phyloP scores from a whole-genome alignment of 495 filamentous ascomycete genomes.

The Penicillium ochrochloron region DNA sequence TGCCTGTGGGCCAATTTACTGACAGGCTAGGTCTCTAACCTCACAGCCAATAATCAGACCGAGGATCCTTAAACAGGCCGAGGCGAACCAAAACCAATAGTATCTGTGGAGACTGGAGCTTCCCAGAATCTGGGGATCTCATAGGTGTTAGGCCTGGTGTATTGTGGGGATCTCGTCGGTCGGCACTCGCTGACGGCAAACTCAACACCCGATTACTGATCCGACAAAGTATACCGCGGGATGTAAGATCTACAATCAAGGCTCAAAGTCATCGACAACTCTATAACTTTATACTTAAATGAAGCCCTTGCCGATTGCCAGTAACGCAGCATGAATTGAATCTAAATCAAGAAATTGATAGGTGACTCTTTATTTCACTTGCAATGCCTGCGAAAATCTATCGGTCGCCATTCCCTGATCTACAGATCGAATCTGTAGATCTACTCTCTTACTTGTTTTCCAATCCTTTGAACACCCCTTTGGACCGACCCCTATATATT shows the following conservation, averaged over 20 bases:
- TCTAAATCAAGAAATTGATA: not conserved
- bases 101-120: not conserved
- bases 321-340: not conserved
- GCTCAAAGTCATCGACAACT: not conserved
- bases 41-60: slow-evolving; percentile 2
- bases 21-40: not conserved
- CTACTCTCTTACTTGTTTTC: slow-evolving; percentile 74
- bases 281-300: not conserved
- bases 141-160: slow-evolving; percentile 1
- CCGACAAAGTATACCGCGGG: not conserved
- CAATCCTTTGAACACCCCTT: slow-evolving; percentile 23
- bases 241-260: not conserved
- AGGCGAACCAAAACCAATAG: not conserved
- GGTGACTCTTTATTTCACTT: not conserved
- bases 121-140: slow-evolving; percentile 11
- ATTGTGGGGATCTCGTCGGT: not conserved
- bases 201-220: not conserved
- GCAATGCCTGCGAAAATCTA: slow-evolving; percentile 33
- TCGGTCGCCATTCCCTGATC: slow-evolving; percentile 33
- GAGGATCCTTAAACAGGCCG: slow-evolving; percentile 2
- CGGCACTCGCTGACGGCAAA: slow-evolving; percentile 17
- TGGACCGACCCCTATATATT: slow-evolving; percentile 33
- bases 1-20: not conserved
- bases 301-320: too few relatives aligned
- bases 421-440: slow-evolving; percentile 49